These are phyloP conservation scores for Mucor saturninus DNA, from an alignment of 371 early-diverging fungal species.

Conservation along the genomic window DNA sequence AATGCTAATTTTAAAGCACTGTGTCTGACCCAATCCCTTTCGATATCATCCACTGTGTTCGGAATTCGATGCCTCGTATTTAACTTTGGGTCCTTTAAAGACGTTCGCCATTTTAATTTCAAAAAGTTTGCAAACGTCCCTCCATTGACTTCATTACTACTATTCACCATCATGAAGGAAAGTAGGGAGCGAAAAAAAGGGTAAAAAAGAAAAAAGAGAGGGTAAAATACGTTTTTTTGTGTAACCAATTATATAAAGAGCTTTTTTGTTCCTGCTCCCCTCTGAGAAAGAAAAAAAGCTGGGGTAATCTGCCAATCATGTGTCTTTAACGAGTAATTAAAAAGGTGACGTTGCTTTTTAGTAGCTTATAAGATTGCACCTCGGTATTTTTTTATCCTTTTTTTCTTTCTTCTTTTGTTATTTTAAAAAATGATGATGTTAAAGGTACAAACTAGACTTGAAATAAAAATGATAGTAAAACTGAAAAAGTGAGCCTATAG, in stretches of 20 bases:
- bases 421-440: slow-evolving; percentile 6
- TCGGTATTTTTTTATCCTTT: slow-evolving; percentile 9
- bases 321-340: not conserved
- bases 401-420: slow-evolving; percentile 9
- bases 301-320: not conserved
- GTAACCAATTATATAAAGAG: not conserved
- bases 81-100: slow-evolving; percentile 24
- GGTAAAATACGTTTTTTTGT: not conserved
- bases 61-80: slow-evolving; percentile 21
- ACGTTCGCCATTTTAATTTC: slow-evolving; percentile 33
- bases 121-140: slow-evolving; percentile 19
- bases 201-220: no score
- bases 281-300: not conserved
- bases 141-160: slow-evolving; percentile 2
- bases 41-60: slow-evolving; percentile 39
- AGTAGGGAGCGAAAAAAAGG: no score
- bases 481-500: no score
- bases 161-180: slow-evolving; percentile 10
- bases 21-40: slow-evolving; percentile 49
- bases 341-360: slow-evolving; percentile 1
- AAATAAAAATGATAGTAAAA: no score
- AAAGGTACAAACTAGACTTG: slow-evolving; percentile 9
- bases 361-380: not conserved
- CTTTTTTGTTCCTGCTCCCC: no score
- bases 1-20: slow-evolving; percentile 48